A percentile compares a stretch with the other conserved stretches of the same genome.
These are phyloP conservation scores for Beauveria sp. DNA, from an alignment of 2,329 filamentous ascomycete genomes.

Conservation along the genomic window DNA sequence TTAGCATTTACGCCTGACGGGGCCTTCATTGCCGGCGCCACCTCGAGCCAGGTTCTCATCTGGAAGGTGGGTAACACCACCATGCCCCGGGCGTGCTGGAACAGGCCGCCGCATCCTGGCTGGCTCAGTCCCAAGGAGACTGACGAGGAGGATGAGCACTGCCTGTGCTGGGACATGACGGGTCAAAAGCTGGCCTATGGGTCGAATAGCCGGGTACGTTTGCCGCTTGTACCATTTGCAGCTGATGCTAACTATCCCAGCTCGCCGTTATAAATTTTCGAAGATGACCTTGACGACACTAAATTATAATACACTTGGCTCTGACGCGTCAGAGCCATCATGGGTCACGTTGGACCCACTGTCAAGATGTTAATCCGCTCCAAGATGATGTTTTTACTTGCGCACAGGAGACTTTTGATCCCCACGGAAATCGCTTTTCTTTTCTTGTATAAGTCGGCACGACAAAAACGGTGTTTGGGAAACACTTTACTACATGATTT, in stretches of 20 bases:
- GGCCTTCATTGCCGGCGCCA: conserved; percentile 54
- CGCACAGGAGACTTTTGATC: background rate
- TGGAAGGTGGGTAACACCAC: conserved; percentile 56
- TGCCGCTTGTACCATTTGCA: background rate
- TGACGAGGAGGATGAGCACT: conserved; percentile 55
- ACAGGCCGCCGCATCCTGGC: conserved; percentile 43
- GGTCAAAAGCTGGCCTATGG: conserved; percentile 58
- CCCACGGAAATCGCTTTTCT: background rate
- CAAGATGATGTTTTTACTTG: conserved; percentile 3
- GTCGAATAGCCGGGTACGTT: conserved; percentile 52
- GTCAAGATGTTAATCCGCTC: background rate
- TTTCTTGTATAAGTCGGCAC: background rate
- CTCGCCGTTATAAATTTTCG: conserved; percentile 46
- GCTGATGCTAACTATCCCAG: conserved; percentile 19
- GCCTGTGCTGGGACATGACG: conserved; percentile 53
- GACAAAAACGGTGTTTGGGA: background rate
- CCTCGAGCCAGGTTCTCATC: conserved; percentile 50
- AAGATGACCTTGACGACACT: conserved; percentile 22
- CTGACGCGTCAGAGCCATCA: background rate
- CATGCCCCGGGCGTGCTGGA: conserved; percentile 55
- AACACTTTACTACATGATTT: background rate
- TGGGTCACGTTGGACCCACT: background rate
- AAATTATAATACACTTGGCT: background rate
- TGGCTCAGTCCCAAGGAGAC: conserved; percentile 51
- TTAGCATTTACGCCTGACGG: conserved; percentile 58